Evolutionary conservation across 1,284 basidiomycete species (phyloP).

Genomic region (Heterobasidion parviporum): DNA sequence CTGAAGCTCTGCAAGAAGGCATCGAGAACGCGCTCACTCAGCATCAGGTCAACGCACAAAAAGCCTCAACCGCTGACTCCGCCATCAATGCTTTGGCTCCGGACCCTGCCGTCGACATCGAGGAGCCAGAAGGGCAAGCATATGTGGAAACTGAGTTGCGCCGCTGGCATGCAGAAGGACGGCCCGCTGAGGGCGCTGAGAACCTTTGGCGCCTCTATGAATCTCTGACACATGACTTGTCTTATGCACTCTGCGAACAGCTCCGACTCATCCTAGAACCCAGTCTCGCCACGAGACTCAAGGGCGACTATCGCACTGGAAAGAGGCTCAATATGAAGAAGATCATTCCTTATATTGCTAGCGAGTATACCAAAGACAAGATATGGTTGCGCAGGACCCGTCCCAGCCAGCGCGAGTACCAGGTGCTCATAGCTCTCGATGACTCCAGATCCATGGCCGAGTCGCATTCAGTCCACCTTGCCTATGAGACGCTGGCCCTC

Average conservation of each 20-base stretch:
- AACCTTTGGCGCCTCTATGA: constrained; percentile 90
- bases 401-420: constrained; percentile 93
- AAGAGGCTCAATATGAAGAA: constrained; percentile 99
- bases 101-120: constrained; percentile 30
- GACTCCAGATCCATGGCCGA: constrained; percentile 98
- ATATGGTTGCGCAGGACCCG: constrained; percentile 96
- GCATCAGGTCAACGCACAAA: constrained; percentile 19
- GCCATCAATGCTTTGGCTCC: constrained; percentile 14
- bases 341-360: constrained; percentile 97
- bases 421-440: constrained; percentile 91
- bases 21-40: constrained; percentile 42
- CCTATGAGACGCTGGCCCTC: constrained; percentile 90
- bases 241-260: constrained; percentile 91
- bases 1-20: constrained; percentile 24
- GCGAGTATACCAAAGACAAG: constrained; percentile 99
- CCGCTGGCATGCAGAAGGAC: constrained; percentile 54
- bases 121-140: constrained; percentile 13
- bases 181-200: constrained; percentile 52
- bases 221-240: constrained; percentile 84
- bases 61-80: constrained; percentile 8
- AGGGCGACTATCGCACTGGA: constrained; percentile 96
- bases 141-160: constrained; percentile 56
- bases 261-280: constrained; percentile 95
- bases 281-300: constrained; percentile 88
- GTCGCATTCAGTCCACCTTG: constrained; percentile 87